Base-by-base conservation (phyloP, 2,329 filamentous ascomycete genomes). In the Pseudomassariella vexata region DNA sequence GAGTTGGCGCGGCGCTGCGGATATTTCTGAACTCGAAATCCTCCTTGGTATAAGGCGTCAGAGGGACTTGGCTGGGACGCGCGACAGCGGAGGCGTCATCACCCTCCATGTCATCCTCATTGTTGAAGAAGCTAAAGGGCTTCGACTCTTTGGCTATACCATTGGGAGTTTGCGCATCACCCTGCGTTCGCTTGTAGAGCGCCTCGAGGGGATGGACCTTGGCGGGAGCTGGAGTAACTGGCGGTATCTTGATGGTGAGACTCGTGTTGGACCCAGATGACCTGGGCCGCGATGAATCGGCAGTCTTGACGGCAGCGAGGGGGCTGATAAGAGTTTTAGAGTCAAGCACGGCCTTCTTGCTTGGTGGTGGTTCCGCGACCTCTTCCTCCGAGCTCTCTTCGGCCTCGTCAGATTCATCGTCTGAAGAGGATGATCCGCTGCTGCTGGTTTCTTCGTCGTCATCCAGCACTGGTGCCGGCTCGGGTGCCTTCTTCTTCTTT, bases 1-100 rank as follows among this genome's bases (percentile, higher is more conserved):
- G 92, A 0, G 92, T 98, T 0, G 92, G 92, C 3, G 92, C 92
- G 5, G 88, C 88, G 53, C 88, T 95, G 35, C 92, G 75, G n/a
- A 85, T 53, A 30, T 74, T 76, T 40, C 88, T 75, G 60, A 68
- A 77, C 46, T 86, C 81, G 19, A 90, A 66, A 44, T 96, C 90
- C 44, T 80, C 75, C 41, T 80, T 78, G 1, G 85, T 86, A 54
- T 79, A 94, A 0, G 90, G 90, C 0, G 90, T 95, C 58, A 87
- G 77, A 9, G 88, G 89, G 5, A 65, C 51, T 9, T 72, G 56
- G 15, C 38, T 42, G 5, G 40, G 37, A 5, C 42, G 42, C 5
- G 41, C 37, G 3, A 31, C 22, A 9, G 28, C 28, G 2, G 20
- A 25, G 2, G 43, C 38, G 1, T 47, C 48, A 1, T 52, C 55